These are phyloP conservation scores for Paspalum notatum DNA, from an alignment of 176 grass and related monocot genomes.

Conservation along the genomic window DNA sequence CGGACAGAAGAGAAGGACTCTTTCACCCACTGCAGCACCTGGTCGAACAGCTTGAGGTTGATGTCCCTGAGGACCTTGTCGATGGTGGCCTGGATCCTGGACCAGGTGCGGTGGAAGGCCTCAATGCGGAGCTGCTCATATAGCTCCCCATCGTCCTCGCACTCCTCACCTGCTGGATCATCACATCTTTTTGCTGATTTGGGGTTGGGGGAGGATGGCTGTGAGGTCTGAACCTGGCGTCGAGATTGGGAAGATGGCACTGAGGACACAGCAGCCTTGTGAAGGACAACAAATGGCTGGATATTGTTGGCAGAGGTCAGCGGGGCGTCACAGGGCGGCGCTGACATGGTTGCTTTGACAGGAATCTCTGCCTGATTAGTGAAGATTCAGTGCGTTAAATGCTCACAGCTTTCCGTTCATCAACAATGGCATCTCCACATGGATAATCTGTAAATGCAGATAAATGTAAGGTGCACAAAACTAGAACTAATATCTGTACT, in stretches of 20 bases:
- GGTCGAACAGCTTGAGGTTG: conserved; percentile 76
- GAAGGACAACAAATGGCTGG: conserved; percentile 82
- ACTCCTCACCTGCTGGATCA: neutral
- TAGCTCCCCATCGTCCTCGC: neutral
- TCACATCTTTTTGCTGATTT: conserved; percentile 52
- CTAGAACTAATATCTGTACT: neutral
- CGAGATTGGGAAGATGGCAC: neutral
- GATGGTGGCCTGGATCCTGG: conserved; percentile 78
- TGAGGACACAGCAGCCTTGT: conserved; percentile 45
- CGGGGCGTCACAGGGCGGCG: neutral
- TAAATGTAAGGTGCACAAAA: neutral
- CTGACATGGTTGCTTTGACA: neutral
- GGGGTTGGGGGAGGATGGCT: conserved; percentile 39
- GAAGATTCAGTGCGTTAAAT: neutral
- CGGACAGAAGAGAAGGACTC: conserved; percentile 58
- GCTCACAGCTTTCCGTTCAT: neutral
- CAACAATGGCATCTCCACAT: neutral
- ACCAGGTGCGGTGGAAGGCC: conserved; percentile 71
- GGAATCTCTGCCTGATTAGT: neutral
- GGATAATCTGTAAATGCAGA: neutral
- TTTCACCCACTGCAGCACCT: conserved; percentile 76
- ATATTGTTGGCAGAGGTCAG: conserved; percentile 46
- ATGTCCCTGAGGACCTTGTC: conserved; percentile 72
- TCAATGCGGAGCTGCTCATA: conserved; percentile 66
- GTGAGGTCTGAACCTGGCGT: conserved; percentile 25